Evolutionary conservation across 208 protist genomes (phyloP).

Genomic region (Acanthamoeba rhysodes): DNA sequence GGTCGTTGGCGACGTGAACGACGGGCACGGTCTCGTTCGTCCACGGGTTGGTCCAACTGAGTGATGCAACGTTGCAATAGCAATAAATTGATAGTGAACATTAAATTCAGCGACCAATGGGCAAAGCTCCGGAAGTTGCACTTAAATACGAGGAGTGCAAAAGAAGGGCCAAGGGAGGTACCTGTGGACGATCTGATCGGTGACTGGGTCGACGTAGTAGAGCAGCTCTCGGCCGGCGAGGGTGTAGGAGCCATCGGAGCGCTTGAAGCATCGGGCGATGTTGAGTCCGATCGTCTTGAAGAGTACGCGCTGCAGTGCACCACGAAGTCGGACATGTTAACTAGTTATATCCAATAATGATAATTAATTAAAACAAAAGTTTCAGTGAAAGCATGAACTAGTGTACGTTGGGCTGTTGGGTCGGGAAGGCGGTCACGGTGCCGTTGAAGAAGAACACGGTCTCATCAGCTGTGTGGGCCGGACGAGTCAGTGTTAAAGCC

Average conservation of each 20-base stretch:
- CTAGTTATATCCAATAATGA: too few relatives aligned
- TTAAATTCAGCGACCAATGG: too few relatives aligned
- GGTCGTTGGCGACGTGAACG: constrained; percentile 10
- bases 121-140: background rate
- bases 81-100: too few relatives aligned
- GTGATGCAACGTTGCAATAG: too few relatives aligned
- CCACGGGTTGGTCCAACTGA: background rate
- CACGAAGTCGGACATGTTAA: too few relatives aligned
- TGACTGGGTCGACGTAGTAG: background rate
- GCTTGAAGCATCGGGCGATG: constrained; percentile 11
- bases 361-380: too few relatives aligned
- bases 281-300: constrained; percentile 21
- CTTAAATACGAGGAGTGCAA: too few relatives aligned
- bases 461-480: constrained; percentile 5
- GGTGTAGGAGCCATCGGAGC: constrained; percentile 10
- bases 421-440: background rate
- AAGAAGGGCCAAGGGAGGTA: too few relatives aligned
- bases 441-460: background rate
- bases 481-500: background rate
- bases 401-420: background rate
- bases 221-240: background rate
- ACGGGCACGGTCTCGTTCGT: background rate
- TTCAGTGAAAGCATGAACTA: too few relatives aligned
- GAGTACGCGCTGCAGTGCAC: background rate
- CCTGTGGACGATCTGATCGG: background rate